Evolutionary conservation across 305 asterid genomes (phyloP).

Genomic region (Fraxinus platypoda): DNA sequence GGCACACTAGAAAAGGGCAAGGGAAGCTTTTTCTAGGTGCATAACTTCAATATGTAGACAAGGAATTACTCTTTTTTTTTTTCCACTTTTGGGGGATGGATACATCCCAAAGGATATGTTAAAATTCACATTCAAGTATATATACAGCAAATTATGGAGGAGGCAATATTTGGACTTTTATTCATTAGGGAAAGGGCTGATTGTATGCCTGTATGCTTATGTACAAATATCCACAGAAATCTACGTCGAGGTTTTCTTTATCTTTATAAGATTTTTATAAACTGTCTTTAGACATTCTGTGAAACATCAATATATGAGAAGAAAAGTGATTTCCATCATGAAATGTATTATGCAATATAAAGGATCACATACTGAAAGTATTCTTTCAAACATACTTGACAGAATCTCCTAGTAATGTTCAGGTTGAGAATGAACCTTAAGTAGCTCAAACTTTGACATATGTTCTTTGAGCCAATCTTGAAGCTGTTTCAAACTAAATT

Average conservation of each 20-base stretch:
- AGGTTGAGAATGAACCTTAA: neutral
- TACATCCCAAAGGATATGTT: neutral
- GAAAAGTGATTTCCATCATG: neutral
- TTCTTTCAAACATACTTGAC: neutral
- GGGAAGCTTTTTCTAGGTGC: neutral
- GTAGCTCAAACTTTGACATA: neutral
- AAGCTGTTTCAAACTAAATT: neutral
- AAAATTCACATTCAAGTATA: neutral
- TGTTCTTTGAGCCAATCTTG: neutral
- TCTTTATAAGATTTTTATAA: neutral
- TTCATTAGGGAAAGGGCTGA: neutral
- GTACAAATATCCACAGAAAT: neutral
- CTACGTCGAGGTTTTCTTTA: neutral
- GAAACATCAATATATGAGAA: neutral
- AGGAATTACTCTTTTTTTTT: neutral
- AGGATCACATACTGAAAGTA: neutral
- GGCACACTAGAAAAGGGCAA: neutral
- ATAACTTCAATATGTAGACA: neutral
- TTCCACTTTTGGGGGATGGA: neutral
- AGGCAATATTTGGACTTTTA: neutral
- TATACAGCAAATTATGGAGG: neutral
- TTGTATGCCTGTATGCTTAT: neutral
- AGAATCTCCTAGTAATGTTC: neutral
- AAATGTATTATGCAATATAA: neutral
- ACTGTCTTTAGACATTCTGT: neutral